Base-by-base conservation (phyloP, 139 green algal species). In the Tetratostichococcus sp. region DNA sequence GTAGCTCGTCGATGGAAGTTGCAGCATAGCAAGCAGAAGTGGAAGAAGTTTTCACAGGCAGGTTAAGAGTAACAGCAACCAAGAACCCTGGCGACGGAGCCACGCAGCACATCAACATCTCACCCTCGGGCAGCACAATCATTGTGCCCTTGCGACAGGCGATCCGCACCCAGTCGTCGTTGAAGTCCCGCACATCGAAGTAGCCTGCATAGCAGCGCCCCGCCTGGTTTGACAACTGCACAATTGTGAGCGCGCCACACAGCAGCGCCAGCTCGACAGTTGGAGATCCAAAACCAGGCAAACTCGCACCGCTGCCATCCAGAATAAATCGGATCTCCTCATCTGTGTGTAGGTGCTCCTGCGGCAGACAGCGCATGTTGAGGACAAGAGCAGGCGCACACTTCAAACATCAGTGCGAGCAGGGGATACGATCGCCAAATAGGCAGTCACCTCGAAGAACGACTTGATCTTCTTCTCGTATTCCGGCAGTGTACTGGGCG, bases 401-500 rank as follows among this genome's bases (percentile, higher is more conserved):
- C n/a, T n/a, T n/a, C n/a, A n/a, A n/a, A n/a, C n/a, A n/a, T n/a
- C n/a, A n/a, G n/a, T n/a, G n/a, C n/a, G n/a, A n/a, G n/a, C n/a
- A n/a, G n/a, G n/a, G n/a, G n/a, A n/a, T n/a, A n/a, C n/a, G n/a
- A n/a, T n/a, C n/a, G n/a, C n/a, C n/a, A n/a, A n/a, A n/a, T n/a
- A n/a, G n/a, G n/a, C n/a, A n/a, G n/a, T 28, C 19, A 62, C 50
- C 50, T 96, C 80, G 74, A 91, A 98, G 73, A 98, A 98, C 2
- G 58, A 86, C 80, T 97, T 98, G 71, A 98, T 87, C 85, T 98
- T 98, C 22, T 90, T 65, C 22, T 98, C 92, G 70, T 97, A 98
- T 17, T 84, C 75, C 0, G 92, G 89, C 77, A 98, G 82, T 35
- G 82, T 94, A 39, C 90, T 86, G 8, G 83, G 86, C 0, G 83